Evolutionary conservation across 345 rosid genomes (phyloP).

Genomic region (Lumnitzera littorea): DNA sequence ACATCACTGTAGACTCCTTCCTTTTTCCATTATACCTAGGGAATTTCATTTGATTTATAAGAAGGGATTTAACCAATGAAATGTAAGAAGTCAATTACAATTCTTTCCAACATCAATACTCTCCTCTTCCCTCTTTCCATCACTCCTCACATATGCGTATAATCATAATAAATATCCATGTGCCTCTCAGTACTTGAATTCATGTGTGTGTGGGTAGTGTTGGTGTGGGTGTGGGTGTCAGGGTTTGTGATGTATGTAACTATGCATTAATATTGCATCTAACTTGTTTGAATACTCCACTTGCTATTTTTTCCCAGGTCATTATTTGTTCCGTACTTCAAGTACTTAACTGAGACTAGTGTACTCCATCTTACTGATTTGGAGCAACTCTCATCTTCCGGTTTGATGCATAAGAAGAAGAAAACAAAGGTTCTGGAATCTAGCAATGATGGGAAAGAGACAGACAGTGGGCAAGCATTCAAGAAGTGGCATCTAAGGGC

Average conservation of each 20-base stretch:
- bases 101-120: no score
- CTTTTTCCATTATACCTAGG: no score
- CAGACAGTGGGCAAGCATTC: constrained; percentile 18
- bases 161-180: no score
- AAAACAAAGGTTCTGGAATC: constrained; percentile 60
- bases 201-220: no score
- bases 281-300: constrained; percentile 2
- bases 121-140: no score
- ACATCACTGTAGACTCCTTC: no score
- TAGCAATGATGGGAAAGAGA: constrained; percentile 14
- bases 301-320: constrained; percentile 43
- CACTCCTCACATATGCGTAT: no score
- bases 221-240: neutral
- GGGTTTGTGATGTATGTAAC: neutral
- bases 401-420: constrained; percentile 59
- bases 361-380: constrained; percentile 48
- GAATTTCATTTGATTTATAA: no score
- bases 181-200: no score
- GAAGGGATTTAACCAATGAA: no score
- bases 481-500: constrained; percentile 81
- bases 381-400: constrained; percentile 23
- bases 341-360: constrained; percentile 61
- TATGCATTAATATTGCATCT: neutral
- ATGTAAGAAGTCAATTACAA: no score
- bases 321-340: constrained; percentile 86